Evolutionary conservation across 2,329 filamentous ascomycete genomes (phyloP), one percentile per base, ranked within the genome.

Genomic region (Corinectria fuckeliana): DNA sequence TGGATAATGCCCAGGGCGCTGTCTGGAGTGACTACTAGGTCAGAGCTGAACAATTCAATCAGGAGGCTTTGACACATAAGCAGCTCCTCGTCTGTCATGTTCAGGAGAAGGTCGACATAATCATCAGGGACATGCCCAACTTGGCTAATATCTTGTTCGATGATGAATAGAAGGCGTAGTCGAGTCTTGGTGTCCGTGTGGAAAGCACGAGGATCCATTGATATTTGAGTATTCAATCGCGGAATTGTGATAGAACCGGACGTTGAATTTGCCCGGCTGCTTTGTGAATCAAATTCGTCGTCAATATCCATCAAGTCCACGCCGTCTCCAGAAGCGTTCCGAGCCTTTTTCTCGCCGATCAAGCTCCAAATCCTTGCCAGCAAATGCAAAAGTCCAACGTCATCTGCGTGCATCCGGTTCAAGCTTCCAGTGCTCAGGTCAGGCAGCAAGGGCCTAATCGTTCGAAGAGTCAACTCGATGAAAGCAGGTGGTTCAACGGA

Each of bases 221-320:
- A 68, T 39, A 85, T 71, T 11, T 79, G 72, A 6, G 75, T 70
- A 41, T 80, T 79, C 18, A 77, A 76, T 16, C 84, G 80, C 39
- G 85, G 79, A 39, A 86, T 70, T 14, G 82, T 70, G 18, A 74
- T 67, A 1, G 64, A 58, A 28, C 75, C 77, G 26, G 77, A 72
- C 1, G 71, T 60, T 14, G 74, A 71, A 48, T 77, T 80, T 23
- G 72, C 76, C 21, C 79, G 80, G 61, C 82, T 87, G 51, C 78
- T 78, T 64, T 89, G 86, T 0, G 86, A 87, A 38, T 86, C 84
- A 54, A 89, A 87, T 2, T 85, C 84, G 11, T 85, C 81, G 67
- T 92, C 90, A 5, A 92, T 69, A 55, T 91, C 88, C 87, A 91
- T 89, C 5, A 81, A 71, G 64, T 89, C 86, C 2, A 77, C 64